phyloP scores from a whole-genome alignment of 768 basidiomycete genomes.

The Podaxis sp. region DNA sequence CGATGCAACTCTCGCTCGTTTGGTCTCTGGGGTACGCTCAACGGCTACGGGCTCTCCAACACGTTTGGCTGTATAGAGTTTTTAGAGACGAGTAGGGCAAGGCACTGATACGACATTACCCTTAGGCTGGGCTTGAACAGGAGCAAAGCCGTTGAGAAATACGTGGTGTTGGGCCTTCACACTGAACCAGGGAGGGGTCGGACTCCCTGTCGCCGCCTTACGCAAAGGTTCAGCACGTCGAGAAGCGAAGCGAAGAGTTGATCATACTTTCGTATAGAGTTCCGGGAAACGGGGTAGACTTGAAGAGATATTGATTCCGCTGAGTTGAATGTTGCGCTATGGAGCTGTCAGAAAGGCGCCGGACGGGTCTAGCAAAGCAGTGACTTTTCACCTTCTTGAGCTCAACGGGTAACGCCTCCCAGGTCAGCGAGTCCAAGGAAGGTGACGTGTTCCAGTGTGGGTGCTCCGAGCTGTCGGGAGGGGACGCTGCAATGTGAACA shows the following conservation, averaged over 20 bases:
- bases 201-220: conserved; percentile 32
- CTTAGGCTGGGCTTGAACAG: conserved; percentile 28
- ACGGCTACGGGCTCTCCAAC: conserved; percentile 31
- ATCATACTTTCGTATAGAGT: conserved; percentile 31
- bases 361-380: background rate
- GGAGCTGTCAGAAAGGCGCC: background rate
- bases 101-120: conserved; percentile 8
- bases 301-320: conserved; percentile 42
- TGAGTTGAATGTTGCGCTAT: conserved; percentile 61
- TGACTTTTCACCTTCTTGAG: conserved; percentile 52
- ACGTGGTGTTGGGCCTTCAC: conserved; percentile 45
- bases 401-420: conserved; percentile 61
- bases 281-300: conserved; percentile 49
- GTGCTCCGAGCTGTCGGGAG: conserved; percentile 51
- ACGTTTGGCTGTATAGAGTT: conserved; percentile 38
- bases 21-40: conserved; percentile 38
- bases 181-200: conserved; percentile 55
- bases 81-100: background rate
- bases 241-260: conserved; percentile 1
- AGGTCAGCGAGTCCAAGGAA: conserved; percentile 48
- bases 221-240: conserved; percentile 8
- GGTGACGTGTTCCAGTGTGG: conserved; percentile 54
- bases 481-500: conserved; percentile 58
- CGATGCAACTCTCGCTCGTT: conserved; percentile 4
- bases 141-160: conserved; percentile 47